Evolutionary conservation across 192 early-diverging fungal genomes (phyloP).

Genomic region (Backusella psychrophila): DNA sequence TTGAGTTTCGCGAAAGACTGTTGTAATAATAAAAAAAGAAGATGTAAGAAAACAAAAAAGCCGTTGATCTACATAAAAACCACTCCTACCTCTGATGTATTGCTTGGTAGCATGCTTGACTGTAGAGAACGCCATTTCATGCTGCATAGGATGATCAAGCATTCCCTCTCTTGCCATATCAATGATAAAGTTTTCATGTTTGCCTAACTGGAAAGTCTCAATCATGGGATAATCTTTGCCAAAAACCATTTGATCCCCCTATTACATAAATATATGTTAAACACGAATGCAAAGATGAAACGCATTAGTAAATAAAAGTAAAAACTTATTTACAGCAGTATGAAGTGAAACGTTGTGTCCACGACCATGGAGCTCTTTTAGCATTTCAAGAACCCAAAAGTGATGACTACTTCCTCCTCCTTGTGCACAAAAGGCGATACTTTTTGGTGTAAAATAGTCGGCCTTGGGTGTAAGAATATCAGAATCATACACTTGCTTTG

Average conservation of each 20-base stretch:
- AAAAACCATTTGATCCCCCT: constrained; percentile 15
- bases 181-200: not conserved
- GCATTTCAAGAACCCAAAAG: constrained; percentile 29
- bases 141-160: not conserved
- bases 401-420: constrained; percentile 24
- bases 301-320: not conserved
- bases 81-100: not conserved
- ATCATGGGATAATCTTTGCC: constrained; percentile 12
- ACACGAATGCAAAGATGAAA: not conserved
- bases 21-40: not conserved
- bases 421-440: not conserved
- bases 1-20: not conserved
- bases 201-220: not conserved
- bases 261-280: not conserved
- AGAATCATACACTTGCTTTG: not conserved
- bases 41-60: not conserved
- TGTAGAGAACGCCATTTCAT: not conserved
- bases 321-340: not conserved
- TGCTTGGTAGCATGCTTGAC: not conserved
- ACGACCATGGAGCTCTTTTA: constrained; percentile 9
- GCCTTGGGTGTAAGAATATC: not conserved
- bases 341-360: constrained; percentile 25
- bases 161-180: not conserved
- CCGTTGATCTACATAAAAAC: not conserved
- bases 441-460: not conserved